Evolutionary conservation across 305 asterid genomes (phyloP).

Genomic region (Solanum chacoense): DNA sequence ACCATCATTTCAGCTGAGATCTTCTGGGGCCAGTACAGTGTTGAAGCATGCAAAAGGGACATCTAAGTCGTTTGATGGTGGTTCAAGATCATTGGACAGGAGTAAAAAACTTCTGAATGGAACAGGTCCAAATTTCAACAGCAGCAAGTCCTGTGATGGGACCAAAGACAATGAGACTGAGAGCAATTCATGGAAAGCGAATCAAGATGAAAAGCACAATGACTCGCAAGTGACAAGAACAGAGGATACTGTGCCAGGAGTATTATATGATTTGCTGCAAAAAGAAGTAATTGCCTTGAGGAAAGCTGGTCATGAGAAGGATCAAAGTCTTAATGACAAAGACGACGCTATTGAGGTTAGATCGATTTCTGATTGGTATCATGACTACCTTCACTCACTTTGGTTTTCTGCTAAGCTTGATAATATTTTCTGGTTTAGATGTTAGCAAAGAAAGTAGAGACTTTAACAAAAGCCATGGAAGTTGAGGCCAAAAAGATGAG

Average conservation of each 20-base stretch:
- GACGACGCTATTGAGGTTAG: slow-evolving; percentile 96
- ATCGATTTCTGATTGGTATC: slow-evolving; percentile 10
- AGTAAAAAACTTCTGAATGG: slow-evolving; percentile 77
- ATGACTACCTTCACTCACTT: slow-evolving; percentile 1
- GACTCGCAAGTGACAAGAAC: slow-evolving; percentile 44
- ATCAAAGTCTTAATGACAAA: slow-evolving; percentile 96
- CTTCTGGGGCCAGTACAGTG: slow-evolving; percentile 81
- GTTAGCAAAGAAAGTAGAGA: slow-evolving; percentile 94
- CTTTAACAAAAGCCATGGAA: slow-evolving; percentile 95
- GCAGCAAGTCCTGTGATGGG: slow-evolving; percentile 88
- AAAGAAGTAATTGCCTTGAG: slow-evolving; percentile 87
- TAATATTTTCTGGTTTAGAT: slow-evolving; percentile 37
- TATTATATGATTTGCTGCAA: slow-evolving; percentile 72
- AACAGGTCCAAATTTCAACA: slow-evolving; percentile 79
- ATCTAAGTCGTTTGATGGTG: slow-evolving; percentile 97
- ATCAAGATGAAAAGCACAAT: slow-evolving; percentile 52
- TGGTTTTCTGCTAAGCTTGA: background rate
- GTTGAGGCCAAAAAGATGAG: slow-evolving; percentile 99
- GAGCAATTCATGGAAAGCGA: slow-evolving; percentile 57
- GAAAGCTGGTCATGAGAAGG: slow-evolving; percentile 91
- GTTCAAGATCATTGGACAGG: slow-evolving; percentile 77
- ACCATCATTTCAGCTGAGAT: slow-evolving; percentile 85
- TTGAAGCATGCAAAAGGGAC: slow-evolving; percentile 96
- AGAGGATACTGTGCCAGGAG: slow-evolving; percentile 74
- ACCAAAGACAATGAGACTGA: slow-evolving; percentile 61